Percentiles rank a stretch among this genome's conserved stretches.
phyloP scores from a whole-genome alignment of 108 stramenopile genomes.

The Cyclotella distinguenda region DNA sequence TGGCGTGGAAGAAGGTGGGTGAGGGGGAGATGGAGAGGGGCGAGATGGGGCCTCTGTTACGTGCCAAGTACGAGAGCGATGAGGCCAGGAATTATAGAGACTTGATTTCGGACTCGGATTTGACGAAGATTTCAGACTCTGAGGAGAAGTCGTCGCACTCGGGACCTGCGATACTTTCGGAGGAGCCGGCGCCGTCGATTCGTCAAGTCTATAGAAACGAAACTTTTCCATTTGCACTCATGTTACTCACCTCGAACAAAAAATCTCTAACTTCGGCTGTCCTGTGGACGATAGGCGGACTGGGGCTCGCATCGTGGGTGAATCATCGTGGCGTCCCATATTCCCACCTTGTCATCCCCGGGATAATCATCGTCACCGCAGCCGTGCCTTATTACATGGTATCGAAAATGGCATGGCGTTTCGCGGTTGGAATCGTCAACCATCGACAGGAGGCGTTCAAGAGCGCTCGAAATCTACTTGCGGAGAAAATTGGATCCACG shows the following conservation, averaged over 20 bases:
- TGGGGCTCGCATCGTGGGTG: slow-evolving; percentile 1
- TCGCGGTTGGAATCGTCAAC: slow-evolving; percentile 8
- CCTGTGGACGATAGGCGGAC: slow-evolving; percentile 5
- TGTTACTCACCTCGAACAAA: background rate
- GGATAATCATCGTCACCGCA: slow-evolving; percentile 3
- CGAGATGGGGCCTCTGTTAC: slow-evolving; percentile 9
- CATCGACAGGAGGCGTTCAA: slow-evolving; percentile 53
- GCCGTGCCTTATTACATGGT: slow-evolving; percentile 31
- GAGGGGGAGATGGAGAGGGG: slow-evolving; percentile 14
- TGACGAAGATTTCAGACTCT: background rate
- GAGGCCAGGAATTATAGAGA: slow-evolving; percentile 27
- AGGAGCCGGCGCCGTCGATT: background rate
- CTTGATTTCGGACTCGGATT: background rate
- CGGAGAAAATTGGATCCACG: slow-evolving; percentile 31
- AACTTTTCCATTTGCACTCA: background rate
- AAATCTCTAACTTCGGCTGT: background rate
- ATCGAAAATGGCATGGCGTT: background rate
- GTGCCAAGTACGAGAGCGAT: slow-evolving; percentile 37
- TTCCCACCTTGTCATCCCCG: background rate
- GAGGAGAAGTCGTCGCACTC: background rate
- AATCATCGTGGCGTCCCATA: background rate
- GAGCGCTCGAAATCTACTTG: slow-evolving; percentile 40
- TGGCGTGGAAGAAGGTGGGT: background rate
- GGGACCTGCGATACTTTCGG: background rate
- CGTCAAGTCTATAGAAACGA: background rate